Conservation (phyloP, 257 asterid genomes). For the Rhazya stricta region DNA sequence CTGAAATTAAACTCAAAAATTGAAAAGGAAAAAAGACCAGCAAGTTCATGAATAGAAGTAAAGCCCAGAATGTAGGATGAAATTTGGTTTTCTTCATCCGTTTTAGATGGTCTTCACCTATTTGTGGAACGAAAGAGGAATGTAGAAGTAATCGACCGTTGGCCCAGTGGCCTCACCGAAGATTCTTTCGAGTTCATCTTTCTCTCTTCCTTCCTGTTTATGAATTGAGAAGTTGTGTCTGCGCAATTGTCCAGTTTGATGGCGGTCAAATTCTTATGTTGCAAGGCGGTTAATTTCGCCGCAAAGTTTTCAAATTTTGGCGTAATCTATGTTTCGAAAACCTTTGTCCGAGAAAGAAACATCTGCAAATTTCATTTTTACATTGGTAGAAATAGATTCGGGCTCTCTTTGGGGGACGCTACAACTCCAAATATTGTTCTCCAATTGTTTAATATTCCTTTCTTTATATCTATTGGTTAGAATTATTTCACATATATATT, state of each 20-base stretch:
- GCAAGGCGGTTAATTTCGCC: not conserved
- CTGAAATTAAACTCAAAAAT: slow-evolving; percentile 16
- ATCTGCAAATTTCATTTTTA: too few species aligned
- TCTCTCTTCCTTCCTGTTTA: not conserved
- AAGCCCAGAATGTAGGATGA: not conserved
- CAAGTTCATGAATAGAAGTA: not conserved
- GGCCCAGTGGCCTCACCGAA: slow-evolving; percentile 50
- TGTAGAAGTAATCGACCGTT: slow-evolving; percentile 60
- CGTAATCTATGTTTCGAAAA: too few species aligned
- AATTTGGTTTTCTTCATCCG: not conserved
- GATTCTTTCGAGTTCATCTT: slow-evolving; percentile 35
- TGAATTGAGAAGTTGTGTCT: not conserved
- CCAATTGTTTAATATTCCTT: too few species aligned
- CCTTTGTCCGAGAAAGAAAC: too few species aligned
- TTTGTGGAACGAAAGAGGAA: slow-evolving; percentile 45
- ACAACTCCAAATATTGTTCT: too few species aligned
- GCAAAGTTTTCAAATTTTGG: slow-evolving; percentile 1
- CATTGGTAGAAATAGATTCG: too few species aligned
- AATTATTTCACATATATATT: too few species aligned
- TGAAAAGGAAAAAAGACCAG: not conserved
- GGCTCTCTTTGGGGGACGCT: too few species aligned
- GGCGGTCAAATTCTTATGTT: not conserved
- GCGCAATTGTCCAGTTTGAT: not conserved
- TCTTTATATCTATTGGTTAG: too few species aligned
- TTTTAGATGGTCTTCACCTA: slow-evolving; percentile 27